Base-by-base conservation (phyloP, 495 filamentous ascomycete genomes). In the Glarea lozoyensis region DNA sequence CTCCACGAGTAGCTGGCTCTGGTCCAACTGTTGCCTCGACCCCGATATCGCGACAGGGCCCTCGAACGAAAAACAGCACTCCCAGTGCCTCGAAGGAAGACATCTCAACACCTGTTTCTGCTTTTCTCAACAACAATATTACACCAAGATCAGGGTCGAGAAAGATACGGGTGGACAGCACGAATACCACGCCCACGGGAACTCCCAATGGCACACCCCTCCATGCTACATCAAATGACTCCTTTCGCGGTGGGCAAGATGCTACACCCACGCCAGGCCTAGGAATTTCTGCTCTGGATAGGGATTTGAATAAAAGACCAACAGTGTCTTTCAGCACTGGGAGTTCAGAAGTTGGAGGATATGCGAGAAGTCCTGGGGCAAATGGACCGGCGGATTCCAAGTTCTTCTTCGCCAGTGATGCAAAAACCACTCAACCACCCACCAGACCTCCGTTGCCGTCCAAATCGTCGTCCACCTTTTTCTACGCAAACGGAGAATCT, bases 331-430 rank as follows among this genome's bases (percentile, higher is more conserved):
- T 63, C 49, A 51, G 46, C 44, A 43, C 58, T 2, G 36, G 43
- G 21, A 40, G 43, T 30, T 53, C 51, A 43, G 49, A 57, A 18
- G 34, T 35, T 20, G 44, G 48, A 30, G 44, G 48, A 16, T 30
- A 27, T 25, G 37, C 43, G 38, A 57, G 38, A 18, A 54, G 50
- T 29, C 48, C 53, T 20, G 55, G 56, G 10, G 18, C 31, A 21
- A 48, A 46, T 32, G 43, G 59, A 20, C 23, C 40, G 0, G 46
- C 11, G 11, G 43, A 50, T 25, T 74, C 80, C 22, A 81, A 79
- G 60, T 88, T 89, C 64, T 88, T 89, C 54, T 82, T 84, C 60
- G 84, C 82, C 6, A 76, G 73, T 51, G 81, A 86, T 46, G 78
- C 70, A n/a, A 78, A 75, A 46, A 62, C 61, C n/a, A 59, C 58